A percentile compares a stretch with the other conserved stretches of the same genome.
phyloP scores from a whole-genome alignment of 495 filamentous ascomycete genomes.

The Aspergillus panamensis region DNA sequence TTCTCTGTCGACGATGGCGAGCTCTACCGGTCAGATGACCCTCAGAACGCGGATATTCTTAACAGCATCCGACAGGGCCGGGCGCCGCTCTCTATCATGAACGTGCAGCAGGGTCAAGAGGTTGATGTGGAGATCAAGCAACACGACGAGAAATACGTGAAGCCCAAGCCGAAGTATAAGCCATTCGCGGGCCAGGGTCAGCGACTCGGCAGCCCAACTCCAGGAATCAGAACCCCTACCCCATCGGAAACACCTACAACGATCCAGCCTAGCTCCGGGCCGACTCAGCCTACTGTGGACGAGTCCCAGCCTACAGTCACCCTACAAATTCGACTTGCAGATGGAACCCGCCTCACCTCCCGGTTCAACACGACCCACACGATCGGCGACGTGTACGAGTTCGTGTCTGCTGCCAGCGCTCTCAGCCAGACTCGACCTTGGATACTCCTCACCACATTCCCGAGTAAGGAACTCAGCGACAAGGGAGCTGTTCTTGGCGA shows the following conservation, averaged over 20 bases:
- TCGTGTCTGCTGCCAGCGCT: slow-evolving; percentile 67
- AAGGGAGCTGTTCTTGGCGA: slow-evolving; percentile 66
- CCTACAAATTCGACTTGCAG: slow-evolving; percentile 84
- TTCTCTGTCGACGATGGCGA: slow-evolving; percentile 94
- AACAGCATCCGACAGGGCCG: slow-evolving; percentile 81
- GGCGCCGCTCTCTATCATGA: slow-evolving; percentile 84
- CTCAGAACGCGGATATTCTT: slow-evolving; percentile 74
- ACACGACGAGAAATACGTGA: slow-evolving; percentile 77
- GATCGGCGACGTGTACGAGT: slow-evolving; percentile 84
- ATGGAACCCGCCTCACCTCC: slow-evolving; percentile 79
- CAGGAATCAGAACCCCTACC: slow-evolving; percentile 51
- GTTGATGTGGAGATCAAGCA: slow-evolving; percentile 88
- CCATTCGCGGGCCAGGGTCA: slow-evolving; percentile 82
- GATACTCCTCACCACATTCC: slow-evolving; percentile 92
- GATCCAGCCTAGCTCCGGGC: slow-evolving; percentile 29
- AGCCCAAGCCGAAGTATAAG: slow-evolving; percentile 80
- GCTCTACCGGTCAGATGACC: slow-evolving; percentile 86
- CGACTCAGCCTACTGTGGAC: slow-evolving; percentile 58
- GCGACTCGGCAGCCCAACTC: slow-evolving; percentile 88
- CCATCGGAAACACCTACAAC: slow-evolving; percentile 26
- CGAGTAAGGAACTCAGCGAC: slow-evolving; percentile 87
- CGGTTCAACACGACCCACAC: slow-evolving; percentile 92
- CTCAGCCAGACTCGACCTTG: slow-evolving; percentile 59
- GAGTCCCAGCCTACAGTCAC: slow-evolving; percentile 71
- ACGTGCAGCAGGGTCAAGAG: slow-evolving; percentile 77